Percentiles rank a stretch among this genome's conserved stretches.
Evolutionary conservation across 2,329 filamentous ascomycete species (phyloP).

Genomic region (Fusarium redolens): DNA sequence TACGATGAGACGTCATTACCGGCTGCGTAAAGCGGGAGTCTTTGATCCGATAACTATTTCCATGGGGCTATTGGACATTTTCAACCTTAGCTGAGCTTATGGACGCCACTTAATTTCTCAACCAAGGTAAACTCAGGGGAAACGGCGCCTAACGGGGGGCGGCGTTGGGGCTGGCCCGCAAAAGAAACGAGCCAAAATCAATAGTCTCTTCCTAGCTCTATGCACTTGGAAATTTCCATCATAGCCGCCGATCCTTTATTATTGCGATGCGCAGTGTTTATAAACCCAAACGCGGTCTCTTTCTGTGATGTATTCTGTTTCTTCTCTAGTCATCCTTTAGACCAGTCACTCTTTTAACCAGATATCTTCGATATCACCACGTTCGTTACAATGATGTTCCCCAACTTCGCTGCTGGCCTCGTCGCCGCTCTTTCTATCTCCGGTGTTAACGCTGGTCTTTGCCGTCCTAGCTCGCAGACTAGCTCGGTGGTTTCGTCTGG

Average conservation of each 20-base stretch:
- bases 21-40: neutral
- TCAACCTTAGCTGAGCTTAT: neutral
- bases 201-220: neutral
- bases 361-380: slow-evolving; percentile 3
- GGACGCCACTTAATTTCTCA: neutral
- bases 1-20: fast-evolving
- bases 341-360: neutral
- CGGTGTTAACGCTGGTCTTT: neutral
- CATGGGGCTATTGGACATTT: neutral
- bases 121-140: neutral
- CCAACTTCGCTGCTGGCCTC: neutral
- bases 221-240: neutral
- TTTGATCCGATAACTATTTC: neutral
- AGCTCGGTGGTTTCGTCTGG: neutral
- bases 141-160: neutral
- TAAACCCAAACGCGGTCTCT: neutral
- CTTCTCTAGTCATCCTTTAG: neutral
- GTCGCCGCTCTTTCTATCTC: neutral
- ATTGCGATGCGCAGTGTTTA: neutral
- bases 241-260: neutral
- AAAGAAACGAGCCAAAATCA: neutral
- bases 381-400: slow-evolving; percentile 5
- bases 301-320: neutral
- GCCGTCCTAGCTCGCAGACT: neutral
- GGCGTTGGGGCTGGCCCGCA: neutral